Percentiles rank a stretch among this genome's conserved stretches.
Evolutionary conservation across 2,329 filamentous ascomycete genomes (phyloP).

Genomic region (Atkinsonella texensis): DNA sequence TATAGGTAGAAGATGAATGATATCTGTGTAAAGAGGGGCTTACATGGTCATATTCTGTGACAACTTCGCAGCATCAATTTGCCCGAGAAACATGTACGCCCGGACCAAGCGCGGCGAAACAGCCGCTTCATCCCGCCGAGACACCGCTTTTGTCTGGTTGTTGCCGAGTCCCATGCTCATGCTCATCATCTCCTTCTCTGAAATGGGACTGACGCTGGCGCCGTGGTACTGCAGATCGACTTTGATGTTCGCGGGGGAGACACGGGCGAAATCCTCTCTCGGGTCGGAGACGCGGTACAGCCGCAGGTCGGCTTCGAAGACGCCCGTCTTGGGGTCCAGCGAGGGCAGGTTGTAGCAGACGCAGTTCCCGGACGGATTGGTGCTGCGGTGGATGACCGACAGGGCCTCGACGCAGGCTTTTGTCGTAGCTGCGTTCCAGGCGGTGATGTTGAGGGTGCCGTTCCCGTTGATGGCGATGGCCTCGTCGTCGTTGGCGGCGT

Average conservation of each 20-base stretch:
- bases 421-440: constrained; percentile 44
- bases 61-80: constrained; percentile 49
- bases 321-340: constrained; percentile 53
- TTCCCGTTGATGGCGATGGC: constrained; percentile 26
- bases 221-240: constrained; percentile 43
- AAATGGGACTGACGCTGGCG: constrained; percentile 26
- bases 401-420: constrained; percentile 49
- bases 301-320: constrained; percentile 66
- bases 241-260: constrained; percentile 39
- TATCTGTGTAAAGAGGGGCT: constrained; percentile 17
- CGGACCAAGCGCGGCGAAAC: constrained; percentile 40
- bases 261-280: constrained; percentile 37
- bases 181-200: constrained; percentile 14
- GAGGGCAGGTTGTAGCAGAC: constrained; percentile 74
- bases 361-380: constrained; percentile 65
- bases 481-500: not conserved
- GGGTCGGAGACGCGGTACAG: constrained; percentile 58
- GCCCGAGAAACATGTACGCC: constrained; percentile 55
- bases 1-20: not conserved
- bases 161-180: constrained; percentile 14
- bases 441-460: constrained; percentile 38
- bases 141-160: constrained; percentile 7
- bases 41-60: constrained; percentile 46
- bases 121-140: not conserved
- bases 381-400: constrained; percentile 39